Percentiles rank a stretch among this genome's conserved stretches.
These are phyloP conservation scores for Leptographium radiaticola DNA, from an alignment of 2,329 filamentous ascomycete genomes.

Conservation along the genomic window DNA sequence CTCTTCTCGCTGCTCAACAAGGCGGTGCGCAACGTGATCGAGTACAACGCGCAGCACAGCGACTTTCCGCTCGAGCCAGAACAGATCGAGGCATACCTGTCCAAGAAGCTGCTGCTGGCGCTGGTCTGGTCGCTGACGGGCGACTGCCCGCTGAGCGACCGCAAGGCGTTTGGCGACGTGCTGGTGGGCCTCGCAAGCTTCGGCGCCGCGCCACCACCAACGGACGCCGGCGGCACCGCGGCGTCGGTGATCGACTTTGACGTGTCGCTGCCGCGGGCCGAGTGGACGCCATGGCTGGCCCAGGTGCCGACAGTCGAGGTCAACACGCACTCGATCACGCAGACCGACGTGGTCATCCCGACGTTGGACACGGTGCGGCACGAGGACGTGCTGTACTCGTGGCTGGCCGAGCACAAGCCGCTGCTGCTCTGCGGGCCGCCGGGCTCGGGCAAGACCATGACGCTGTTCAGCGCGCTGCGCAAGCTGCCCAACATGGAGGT, in stretches of 20 bases:
- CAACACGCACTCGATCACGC: conserved; percentile 94
- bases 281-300: conserved; percentile 89
- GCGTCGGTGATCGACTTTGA: conserved; percentile 88
- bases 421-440: conserved; percentile 92
- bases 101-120: conserved; percentile 87
- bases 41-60: conserved; percentile 88
- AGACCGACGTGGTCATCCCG: conserved; percentile 97
- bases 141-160: conserved; percentile 78
- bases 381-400: conserved; percentile 98
- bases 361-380: conserved; percentile 95
- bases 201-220: conserved; percentile 60
- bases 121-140: conserved; percentile 93
- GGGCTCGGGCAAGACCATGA: conserved; percentile 99
- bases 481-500: conserved; percentile 99
- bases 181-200: conserved; percentile 73
- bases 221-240: conserved; percentile 15
- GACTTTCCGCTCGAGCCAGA: conserved; percentile 89
- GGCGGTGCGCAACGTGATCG: conserved; percentile 77
- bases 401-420: conserved; percentile 97
- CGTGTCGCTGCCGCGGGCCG: conserved; percentile 69
- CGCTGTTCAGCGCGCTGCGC: conserved; percentile 88
- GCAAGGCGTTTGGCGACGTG: conserved; percentile 79
- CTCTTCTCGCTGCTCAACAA: conserved; percentile 95
- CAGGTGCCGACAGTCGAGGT: conserved; percentile 91
- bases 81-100: conserved; percentile 76